Evolutionary conservation across 2,329 filamentous ascomycete species (phyloP).

Genomic region (Pyricularia grisea): DNA sequence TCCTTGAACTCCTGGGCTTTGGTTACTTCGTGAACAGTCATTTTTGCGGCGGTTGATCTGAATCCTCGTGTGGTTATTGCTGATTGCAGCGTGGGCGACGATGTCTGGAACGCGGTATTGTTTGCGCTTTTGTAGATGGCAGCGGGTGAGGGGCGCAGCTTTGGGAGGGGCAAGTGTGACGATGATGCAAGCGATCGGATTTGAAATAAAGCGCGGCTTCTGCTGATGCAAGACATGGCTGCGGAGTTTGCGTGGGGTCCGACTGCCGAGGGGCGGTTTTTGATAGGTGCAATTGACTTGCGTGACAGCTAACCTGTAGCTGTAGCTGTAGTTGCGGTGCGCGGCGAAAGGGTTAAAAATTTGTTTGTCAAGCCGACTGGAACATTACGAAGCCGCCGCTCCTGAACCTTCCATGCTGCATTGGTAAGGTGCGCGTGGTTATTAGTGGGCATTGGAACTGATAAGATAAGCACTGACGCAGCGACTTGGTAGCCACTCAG

Average conservation of each 20-base stretch:
- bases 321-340: neutral
- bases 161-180: neutral
- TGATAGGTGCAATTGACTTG: neutral
- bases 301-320: neutral
- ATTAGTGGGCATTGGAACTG: neutral
- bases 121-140: neutral
- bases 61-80: constrained; percentile 14
- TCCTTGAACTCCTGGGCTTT: constrained; percentile 22
- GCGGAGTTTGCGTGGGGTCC: neutral
- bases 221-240: constrained; percentile 1
- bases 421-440: neutral
- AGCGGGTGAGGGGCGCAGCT: neutral
- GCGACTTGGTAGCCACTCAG: too few relatives aligned
- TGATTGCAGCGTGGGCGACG: neutral
- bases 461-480: neutral
- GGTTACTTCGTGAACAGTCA: constrained; percentile 30
- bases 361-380: neutral
- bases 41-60: constrained; percentile 28
- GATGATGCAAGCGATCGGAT: constrained; percentile 1
- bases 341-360: neutral
- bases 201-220: neutral
- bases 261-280: neutral
- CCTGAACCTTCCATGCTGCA: neutral
- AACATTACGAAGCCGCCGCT: neutral
- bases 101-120: neutral